phyloP scores from a whole-genome alignment of 331 rosid species.

The Acacia pycnantha region DNA sequence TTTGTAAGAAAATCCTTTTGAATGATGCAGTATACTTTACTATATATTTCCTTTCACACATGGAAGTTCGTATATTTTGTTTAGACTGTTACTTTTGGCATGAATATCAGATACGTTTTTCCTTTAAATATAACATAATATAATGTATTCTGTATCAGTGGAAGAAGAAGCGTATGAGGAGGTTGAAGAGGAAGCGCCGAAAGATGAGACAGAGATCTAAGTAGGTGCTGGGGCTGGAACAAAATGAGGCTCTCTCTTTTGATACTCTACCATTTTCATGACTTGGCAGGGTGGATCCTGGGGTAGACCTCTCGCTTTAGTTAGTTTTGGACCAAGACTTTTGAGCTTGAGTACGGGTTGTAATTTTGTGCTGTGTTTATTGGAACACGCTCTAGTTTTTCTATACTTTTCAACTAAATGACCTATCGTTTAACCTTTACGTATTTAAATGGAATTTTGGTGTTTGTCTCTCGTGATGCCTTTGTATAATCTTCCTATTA shows the following conservation, averaged over 20 bases:
- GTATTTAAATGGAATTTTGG: constrained; percentile 8
- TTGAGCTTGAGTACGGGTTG: background rate
- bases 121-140: constrained; percentile 1
- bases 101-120: background rate
- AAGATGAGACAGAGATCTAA: constrained; percentile 98
- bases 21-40: background rate
- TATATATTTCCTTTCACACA: background rate
- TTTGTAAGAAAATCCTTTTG: background rate
- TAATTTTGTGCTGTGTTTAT: constrained; percentile 2
- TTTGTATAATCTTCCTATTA: background rate
- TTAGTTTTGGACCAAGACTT: constrained; percentile 22
- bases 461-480: background rate
- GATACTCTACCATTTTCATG: background rate
- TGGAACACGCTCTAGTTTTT: constrained; percentile 11
- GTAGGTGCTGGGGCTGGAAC: constrained; percentile 37
- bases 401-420: background rate
- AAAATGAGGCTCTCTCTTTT: constrained; percentile 20
- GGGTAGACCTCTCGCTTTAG: constrained; percentile 23
- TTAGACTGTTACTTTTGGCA: background rate
- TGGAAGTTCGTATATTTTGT: background rate
- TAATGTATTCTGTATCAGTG: constrained; percentile 44
- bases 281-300: background rate
- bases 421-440: constrained; percentile 7
- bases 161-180: constrained; percentile 99
- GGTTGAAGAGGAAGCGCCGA: constrained; percentile 98